A percentile compares a stretch with the other conserved stretches of the same genome.
Evolutionary conservation across 1,284 basidiomycete genomes (phyloP).

Genomic region (Leccinum colubrinum): DNA sequence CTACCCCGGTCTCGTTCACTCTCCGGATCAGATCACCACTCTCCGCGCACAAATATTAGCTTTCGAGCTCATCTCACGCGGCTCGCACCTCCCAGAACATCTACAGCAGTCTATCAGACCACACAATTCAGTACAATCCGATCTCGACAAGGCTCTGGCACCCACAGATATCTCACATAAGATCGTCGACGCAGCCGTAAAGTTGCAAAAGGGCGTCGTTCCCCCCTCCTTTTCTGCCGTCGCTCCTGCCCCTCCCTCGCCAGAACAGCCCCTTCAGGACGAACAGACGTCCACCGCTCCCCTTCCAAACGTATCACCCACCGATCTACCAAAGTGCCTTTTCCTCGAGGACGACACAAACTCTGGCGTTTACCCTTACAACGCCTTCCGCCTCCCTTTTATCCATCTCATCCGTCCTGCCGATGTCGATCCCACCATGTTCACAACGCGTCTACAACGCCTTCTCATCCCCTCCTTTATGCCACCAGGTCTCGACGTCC

Average conservation of each 20-base stretch:
- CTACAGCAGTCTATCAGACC: constrained; percentile 78
- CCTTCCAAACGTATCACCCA: background rate
- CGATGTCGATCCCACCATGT: constrained; percentile 56
- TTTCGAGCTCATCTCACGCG: constrained; percentile 81
- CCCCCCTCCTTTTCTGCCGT: background rate
- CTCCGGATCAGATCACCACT: constrained; percentile 74
- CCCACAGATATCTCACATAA: constrained; percentile 58
- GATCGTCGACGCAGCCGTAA: constrained; percentile 77
- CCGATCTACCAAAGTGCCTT: constrained; percentile 44
- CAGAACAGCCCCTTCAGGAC: background rate
- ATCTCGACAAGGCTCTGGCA: constrained; percentile 64
- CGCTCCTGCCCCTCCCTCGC: background rate
- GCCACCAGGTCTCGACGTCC: constrained; percentile 92
- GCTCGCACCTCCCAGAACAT: constrained; percentile 77
- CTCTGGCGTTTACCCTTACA: constrained; percentile 92
- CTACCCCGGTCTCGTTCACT: constrained; percentile 79
- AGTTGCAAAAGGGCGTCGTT: constrained; percentile 61
- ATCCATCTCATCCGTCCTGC: constrained; percentile 67
- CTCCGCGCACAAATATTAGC: constrained; percentile 89
- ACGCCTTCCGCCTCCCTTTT: constrained; percentile 89
- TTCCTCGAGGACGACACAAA: constrained; percentile 80
- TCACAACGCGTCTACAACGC: constrained; percentile 74
- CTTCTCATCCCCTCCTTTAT: constrained; percentile 87
- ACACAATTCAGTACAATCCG: constrained; percentile 51
- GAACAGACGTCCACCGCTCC: background rate